A percentile compares a stretch with the other conserved stretches of the same genome.
These are phyloP conservation scores for Picea glauca DNA, from an alignment of 75 land plant genomes.

Conservation along the genomic window DNA sequence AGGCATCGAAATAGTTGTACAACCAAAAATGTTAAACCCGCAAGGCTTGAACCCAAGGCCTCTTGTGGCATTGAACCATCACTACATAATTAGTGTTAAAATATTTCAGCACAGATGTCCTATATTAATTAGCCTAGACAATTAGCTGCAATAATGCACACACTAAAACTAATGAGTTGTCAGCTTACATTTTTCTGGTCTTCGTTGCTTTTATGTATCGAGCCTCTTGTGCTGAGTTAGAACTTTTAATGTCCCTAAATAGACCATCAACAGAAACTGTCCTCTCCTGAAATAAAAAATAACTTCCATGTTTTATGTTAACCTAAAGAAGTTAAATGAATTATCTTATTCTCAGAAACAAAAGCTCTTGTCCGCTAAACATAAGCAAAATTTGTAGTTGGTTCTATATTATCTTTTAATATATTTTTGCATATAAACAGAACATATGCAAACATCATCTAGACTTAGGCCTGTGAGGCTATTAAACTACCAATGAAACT, in stretches of 20 bases:
- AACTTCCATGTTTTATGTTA: background rate
- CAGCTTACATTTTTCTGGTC: slow-evolving; percentile 5
- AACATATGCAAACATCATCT: background rate
- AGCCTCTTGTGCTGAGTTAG: background rate
- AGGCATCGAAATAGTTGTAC: background rate
- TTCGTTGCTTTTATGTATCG: slow-evolving; percentile 2
- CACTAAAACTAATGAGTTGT: background rate
- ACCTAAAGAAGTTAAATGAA: background rate
- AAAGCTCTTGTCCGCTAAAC: background rate
- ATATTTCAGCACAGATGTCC: background rate
- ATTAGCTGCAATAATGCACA: background rate
- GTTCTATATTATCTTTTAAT: background rate
- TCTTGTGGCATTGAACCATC: background rate
- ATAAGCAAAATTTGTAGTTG: background rate
- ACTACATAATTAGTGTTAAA: background rate
- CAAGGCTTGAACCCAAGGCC: background rate
- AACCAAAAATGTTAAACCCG: background rate
- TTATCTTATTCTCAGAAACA: background rate
- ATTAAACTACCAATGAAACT: background rate
- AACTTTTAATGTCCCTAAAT: slow-evolving; percentile 2
- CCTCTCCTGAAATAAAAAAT: background rate
- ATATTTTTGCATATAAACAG: background rate
- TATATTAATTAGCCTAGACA: background rate
- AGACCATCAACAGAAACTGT: slow-evolving; percentile 5
- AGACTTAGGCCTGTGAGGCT: background rate